Conservation (phyloP, 2,329 filamentous ascomycete genomes). For the Pyrenochaeta sp. region DNA sequence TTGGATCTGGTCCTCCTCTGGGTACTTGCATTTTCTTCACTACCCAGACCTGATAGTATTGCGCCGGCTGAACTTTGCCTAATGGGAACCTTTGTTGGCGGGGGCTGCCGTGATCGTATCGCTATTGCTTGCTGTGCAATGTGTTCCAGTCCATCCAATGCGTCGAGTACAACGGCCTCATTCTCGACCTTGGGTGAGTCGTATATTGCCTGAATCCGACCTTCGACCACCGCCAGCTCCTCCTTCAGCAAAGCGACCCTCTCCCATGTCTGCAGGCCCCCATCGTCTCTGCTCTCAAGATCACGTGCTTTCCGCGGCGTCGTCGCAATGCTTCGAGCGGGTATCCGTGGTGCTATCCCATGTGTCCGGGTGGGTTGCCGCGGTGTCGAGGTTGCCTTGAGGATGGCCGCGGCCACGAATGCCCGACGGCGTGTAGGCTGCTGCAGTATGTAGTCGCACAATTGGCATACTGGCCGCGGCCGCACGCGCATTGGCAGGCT, state of each 20-base stretch:
- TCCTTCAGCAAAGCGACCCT: slow-evolving; percentile 29
- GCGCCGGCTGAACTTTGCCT: slow-evolving; percentile 45
- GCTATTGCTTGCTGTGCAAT: slow-evolving; percentile 39
- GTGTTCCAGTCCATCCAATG: slow-evolving; percentile 31
- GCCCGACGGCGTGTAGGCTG: slow-evolving; percentile 40
- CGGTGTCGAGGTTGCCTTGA: slow-evolving; percentile 36
- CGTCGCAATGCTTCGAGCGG: slow-evolving; percentile 32
- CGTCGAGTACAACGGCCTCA: slow-evolving; percentile 30
- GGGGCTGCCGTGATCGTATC: slow-evolving; percentile 37
- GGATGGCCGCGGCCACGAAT: slow-evolving; percentile 33
- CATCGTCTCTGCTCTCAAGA: slow-evolving; percentile 21
- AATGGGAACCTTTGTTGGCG: slow-evolving; percentile 29
- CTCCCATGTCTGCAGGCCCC: slow-evolving; percentile 24
- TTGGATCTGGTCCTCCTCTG: slow-evolving; percentile 15
- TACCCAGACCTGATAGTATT: slow-evolving; percentile 41
- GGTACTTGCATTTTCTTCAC: slow-evolving; percentile 24
- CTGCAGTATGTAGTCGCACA: slow-evolving; percentile 44
- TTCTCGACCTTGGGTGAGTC: slow-evolving; percentile 39
- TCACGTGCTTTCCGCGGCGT: slow-evolving; percentile 22
- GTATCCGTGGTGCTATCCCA: slow-evolving; percentile 23
- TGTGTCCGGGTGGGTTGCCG: slow-evolving; percentile 31
- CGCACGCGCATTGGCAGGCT: slow-evolving; percentile 36
- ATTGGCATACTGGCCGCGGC: slow-evolving; percentile 43
- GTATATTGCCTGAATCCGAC: slow-evolving; percentile 35
- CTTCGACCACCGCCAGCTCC: slow-evolving; percentile 36